Percentiles rank a stretch among this genome's conserved stretches.
Evolutionary conservation across 129 eudicot genomes (phyloP).

Genomic region (Lactuca saligna): DNA sequence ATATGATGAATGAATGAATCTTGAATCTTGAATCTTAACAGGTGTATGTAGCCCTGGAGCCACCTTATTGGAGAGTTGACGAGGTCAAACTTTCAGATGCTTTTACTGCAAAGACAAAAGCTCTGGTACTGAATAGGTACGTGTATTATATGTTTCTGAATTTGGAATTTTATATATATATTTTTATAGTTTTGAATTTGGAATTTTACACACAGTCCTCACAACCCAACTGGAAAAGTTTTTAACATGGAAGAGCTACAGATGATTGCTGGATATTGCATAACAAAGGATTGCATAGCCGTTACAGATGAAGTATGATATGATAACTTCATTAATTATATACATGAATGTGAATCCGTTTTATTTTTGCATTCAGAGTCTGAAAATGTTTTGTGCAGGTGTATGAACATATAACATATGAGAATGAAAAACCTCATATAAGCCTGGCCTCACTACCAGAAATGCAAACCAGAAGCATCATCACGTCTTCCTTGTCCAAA

Average conservation of each 20-base stretch:
- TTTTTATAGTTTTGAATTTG: slow-evolving; percentile 15
- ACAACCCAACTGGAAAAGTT: slow-evolving; percentile 98
- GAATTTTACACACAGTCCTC: slow-evolving; percentile 72
- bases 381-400: slow-evolving; percentile 52
- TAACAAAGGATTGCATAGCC: slow-evolving; percentile 67
- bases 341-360: background rate
- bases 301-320: slow-evolving; percentile 92
- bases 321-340: slow-evolving; percentile 20
- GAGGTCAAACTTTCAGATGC: slow-evolving; percentile 53
- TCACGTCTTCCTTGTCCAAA: slow-evolving; percentile 92
- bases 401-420: slow-evolving; percentile 78
- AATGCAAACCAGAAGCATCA: slow-evolving; percentile 80
- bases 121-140: slow-evolving; percentile 84
- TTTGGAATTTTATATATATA: background rate
- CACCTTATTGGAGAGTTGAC: slow-evolving; percentile 76
- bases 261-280: slow-evolving; percentile 84
- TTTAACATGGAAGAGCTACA: slow-evolving; percentile 77
- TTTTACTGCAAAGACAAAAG: slow-evolving; percentile 73
- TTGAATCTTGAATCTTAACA: slow-evolving; percentile 21
- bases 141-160: slow-evolving; percentile 3
- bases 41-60: slow-evolving; percentile 91
- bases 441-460: slow-evolving; percentile 83
- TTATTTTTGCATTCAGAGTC: background rate
- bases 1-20: background rate
- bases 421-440: slow-evolving; percentile 49